Conservation (phyloP, 345 rosid genomes). For the Nasturtium officinale region DNA sequence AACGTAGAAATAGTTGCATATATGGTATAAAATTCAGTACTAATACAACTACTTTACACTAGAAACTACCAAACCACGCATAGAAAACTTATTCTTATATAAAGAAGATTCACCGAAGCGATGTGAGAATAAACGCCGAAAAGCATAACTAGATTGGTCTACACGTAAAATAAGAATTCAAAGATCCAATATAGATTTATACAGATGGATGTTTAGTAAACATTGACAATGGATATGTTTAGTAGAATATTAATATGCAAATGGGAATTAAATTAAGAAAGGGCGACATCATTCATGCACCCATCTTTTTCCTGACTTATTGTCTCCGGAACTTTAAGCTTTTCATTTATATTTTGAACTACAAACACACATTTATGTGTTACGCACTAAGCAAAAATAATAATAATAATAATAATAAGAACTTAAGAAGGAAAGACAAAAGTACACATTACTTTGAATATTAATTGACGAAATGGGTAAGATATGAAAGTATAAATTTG, state of each 20-base stretch:
- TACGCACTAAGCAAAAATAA: slow-evolving; percentile 2
- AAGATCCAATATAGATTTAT: background rate
- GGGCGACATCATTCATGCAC: slow-evolving; percentile 35
- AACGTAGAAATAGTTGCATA: background rate
- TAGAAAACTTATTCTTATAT: background rate
- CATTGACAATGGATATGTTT: slow-evolving; percentile 14
- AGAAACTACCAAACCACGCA: slow-evolving; percentile 17
- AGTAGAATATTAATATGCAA: slow-evolving; percentile 18
- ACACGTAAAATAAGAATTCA: slow-evolving; percentile 14
- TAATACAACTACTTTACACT: background rate
- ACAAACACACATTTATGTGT: background rate
- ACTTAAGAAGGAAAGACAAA: background rate
- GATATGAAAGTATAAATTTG: slow-evolving; percentile 2
- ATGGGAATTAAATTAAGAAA: slow-evolving; percentile 17
- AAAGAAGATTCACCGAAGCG: slow-evolving; percentile 15
- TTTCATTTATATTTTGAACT: background rate
- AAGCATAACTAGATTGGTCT: slow-evolving; percentile 20
- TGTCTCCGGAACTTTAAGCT: slow-evolving; percentile 8
- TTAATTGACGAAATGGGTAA: background rate
- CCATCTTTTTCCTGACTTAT: slow-evolving; percentile 27
- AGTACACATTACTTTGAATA: background rate
- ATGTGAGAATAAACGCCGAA: slow-evolving; percentile 24
- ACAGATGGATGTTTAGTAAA: background rate
- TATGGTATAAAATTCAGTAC: background rate
- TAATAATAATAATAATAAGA: too few relatives aligned